phyloP scores from a whole-genome alignment of 495 filamentous ascomycete genomes.

The Aspergillus saccharolyticus region DNA sequence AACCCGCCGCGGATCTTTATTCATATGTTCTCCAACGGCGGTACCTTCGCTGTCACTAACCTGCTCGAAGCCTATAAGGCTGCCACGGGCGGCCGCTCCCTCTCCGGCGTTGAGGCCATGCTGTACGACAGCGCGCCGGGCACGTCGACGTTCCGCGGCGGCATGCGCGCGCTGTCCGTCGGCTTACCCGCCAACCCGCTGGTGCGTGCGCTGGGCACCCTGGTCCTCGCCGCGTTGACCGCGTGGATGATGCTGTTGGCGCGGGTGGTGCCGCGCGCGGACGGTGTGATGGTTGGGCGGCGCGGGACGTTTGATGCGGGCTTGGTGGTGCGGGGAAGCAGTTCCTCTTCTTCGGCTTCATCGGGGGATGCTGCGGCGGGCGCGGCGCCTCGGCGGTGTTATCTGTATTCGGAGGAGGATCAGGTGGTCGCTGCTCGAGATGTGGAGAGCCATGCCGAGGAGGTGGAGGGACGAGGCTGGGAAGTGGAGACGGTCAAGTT shows the following conservation, averaged over 20 bases:
- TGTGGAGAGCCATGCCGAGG: conserved; percentile 39
- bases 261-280: conserved; percentile 7
- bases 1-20: conserved; percentile 20
- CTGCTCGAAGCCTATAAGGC: conserved; percentile 31
- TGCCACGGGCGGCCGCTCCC: conserved; percentile 25
- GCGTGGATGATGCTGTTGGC: conserved; percentile 14
- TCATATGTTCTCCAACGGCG: conserved; percentile 45
- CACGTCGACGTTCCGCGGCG: conserved; percentile 22
- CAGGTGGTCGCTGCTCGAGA: conserved; percentile 34
- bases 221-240: conserved; percentile 15
- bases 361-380: background rate
- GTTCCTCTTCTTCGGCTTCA: too few relatives aligned
- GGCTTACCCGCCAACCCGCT: conserved; percentile 32
- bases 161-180: conserved; percentile 34
- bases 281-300: conserved; percentile 27
- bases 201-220: conserved; percentile 26
- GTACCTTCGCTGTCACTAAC: conserved; percentile 27
- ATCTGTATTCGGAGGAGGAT: conserved; percentile 45
- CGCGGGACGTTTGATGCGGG: conserved; percentile 26
- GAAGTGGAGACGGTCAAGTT: conserved; percentile 37
- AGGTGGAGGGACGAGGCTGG: conserved; percentile 33
- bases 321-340: conserved; percentile 22
- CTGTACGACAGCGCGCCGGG: conserved; percentile 43
- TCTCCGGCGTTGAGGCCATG: conserved; percentile 32
- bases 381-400: conserved; percentile 27